Evolutionary conservation across 352 stramenopile genomes (phyloP).

Genomic region (Lagenidium giganteum): DNA sequence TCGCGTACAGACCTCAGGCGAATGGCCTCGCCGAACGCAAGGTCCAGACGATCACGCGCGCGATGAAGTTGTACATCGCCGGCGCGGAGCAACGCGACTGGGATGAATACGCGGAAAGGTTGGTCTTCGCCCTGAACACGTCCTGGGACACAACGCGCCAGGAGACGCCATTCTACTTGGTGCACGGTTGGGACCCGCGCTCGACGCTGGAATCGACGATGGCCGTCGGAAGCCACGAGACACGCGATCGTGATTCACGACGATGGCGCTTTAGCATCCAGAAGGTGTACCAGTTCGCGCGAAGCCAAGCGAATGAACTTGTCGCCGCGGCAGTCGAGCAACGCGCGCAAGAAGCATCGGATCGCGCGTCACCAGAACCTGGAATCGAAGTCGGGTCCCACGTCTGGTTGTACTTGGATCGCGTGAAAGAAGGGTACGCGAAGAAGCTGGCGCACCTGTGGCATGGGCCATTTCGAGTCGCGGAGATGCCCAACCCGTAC

Average conservation of each 20-base stretch:
- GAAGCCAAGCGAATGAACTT: too few relatives aligned
- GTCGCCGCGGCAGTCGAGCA: too few relatives aligned
- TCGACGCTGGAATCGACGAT: slow-evolving; percentile 3
- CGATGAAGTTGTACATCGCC: too few relatives aligned
- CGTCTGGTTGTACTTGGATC: slow-evolving; percentile 21
- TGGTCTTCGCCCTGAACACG: slow-evolving; percentile 17
- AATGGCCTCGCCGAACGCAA: slow-evolving; percentile 6
- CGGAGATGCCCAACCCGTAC: too few relatives aligned
- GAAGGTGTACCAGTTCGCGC: slow-evolving; percentile 2
- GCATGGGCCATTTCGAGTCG: slow-evolving; percentile 20
- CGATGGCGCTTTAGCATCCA: slow-evolving; percentile 2
- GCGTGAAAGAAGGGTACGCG: too few relatives aligned
- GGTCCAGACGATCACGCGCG: too few relatives aligned
- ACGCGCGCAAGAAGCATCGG: too few relatives aligned
- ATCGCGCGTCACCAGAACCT: background rate
- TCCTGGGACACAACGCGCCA: background rate
- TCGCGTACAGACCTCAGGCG: slow-evolving; percentile 12
- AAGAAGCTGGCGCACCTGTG: slow-evolving; percentile 19
- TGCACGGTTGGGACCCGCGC: slow-evolving; percentile 15
- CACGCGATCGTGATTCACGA: background rate
- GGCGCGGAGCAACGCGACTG: slow-evolving; percentile 13
- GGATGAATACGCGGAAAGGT: slow-evolving; percentile 11
- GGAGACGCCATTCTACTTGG: slow-evolving; percentile 14
- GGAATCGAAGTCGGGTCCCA: slow-evolving; percentile 6
- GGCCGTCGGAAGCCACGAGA: background rate